Evolutionary conservation across 345 rosid genomes (phyloP), one percentile per base, ranked within the genome.

Genomic region (Lepidium sativum): DNA sequence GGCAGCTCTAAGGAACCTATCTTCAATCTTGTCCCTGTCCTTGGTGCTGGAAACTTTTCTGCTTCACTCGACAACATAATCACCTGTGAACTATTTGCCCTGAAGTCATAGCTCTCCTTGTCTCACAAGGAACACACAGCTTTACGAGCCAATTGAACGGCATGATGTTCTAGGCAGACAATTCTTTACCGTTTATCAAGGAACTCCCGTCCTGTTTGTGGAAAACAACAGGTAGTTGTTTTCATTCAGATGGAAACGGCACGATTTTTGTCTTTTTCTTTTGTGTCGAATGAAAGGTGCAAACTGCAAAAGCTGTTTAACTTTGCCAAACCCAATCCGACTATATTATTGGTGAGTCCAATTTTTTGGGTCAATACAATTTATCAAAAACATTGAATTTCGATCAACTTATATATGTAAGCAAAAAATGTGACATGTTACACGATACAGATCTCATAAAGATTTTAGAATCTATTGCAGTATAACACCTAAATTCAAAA

Each of bases 11-110:
- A 59, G 43, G 84, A 81, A 18, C 73, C 82, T 4, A 45, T 79
- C 25, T 82, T 81, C 77, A 90, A 74, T 71, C 69, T 90, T 9
- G 82, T 88, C 61, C 96, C 96, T 0, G 91, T 88, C 29, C 48
- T 82, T 23, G 84, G 87, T 70, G 74, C 82, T 42, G 96, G 97
- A 17, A 76, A 58, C 55, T 83, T 81, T 21, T 76, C 85, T 25
- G 76, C 77, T 25, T 69, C 81, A 10, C 78, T 85, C 61, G 80
- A 87, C 49, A 77, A 86, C 75, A 21, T 84, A 63, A 72, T 94
- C 71, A 78, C 92, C 3, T 88, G 88, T 53, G 97, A 88, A 66
- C 69, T 88, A 52, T 74, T 88, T 40, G 83, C 89, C 8, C 79
- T 66, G 63, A 88, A 77, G 77, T 79, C 75, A 21, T 84, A 81